A percentile compares a stretch with the other conserved stretches of the same genome.
phyloP scores from a whole-genome alignment of 2,329 filamentous ascomycete genomes.

The Ramularia collo-cygni region DNA sequence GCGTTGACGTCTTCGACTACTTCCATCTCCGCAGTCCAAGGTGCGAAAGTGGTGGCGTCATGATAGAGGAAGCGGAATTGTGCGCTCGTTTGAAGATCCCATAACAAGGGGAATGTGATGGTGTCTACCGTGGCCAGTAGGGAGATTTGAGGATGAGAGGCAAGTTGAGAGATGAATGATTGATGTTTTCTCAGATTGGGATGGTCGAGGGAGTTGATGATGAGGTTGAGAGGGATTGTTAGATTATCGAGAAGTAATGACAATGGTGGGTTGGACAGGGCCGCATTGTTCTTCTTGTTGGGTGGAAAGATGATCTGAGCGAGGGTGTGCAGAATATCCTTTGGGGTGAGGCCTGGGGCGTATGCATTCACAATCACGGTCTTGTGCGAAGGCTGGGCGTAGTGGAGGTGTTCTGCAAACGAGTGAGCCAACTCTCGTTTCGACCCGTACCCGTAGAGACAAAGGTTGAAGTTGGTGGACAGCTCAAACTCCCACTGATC shows the following conservation, averaged over 20 bases:
- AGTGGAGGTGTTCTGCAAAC: constrained; percentile 66
- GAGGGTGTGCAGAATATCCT: constrained; percentile 64
- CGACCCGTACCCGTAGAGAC: constrained; percentile 87
- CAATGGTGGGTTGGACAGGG: constrained; percentile 62
- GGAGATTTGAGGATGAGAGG: constrained; percentile 63
- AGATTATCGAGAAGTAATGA: constrained; percentile 60
- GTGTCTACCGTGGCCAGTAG: constrained; percentile 80
- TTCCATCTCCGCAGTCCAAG: constrained; percentile 68
- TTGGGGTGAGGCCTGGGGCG: constrained; percentile 55
- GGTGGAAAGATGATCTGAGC: constrained; percentile 53
- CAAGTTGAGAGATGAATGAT: constrained; percentile 66
- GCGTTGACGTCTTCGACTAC: constrained; percentile 86
- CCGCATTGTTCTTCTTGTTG: constrained; percentile 47
- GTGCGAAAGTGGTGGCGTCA: constrained; percentile 82
- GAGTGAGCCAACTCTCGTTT: constrained; percentile 68
- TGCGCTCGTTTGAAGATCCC: constrained; percentile 79
- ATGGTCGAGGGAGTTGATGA: constrained; percentile 80
- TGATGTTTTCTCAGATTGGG: constrained; percentile 69
- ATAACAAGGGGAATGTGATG: constrained; percentile 78
- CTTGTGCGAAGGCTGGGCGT: constrained; percentile 41
- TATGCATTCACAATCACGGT: constrained; percentile 89
- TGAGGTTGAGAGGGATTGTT: constrained; percentile 36
- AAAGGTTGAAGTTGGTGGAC: constrained; percentile 76
- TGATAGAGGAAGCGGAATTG: constrained; percentile 85
- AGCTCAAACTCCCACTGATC: constrained; percentile 92